Percentiles rank a stretch among this genome's conserved stretches.
Evolutionary conservation across 139 green algal genomes (phyloP).

Genomic region (Desmodesmus armatus): DNA sequence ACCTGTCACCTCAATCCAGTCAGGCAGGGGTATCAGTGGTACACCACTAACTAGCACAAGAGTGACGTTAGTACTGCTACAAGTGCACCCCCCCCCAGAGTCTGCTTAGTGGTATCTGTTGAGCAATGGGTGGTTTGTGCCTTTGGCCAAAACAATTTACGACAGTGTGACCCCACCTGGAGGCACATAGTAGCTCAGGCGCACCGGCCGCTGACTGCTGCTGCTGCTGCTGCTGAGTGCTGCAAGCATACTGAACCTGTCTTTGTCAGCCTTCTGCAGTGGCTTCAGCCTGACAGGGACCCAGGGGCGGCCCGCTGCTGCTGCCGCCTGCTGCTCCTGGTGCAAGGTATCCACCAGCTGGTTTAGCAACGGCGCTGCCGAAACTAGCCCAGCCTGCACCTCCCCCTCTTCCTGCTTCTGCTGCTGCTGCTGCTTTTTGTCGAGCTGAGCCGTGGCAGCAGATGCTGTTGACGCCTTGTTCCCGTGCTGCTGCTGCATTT

Average conservation of each 20-base stretch:
- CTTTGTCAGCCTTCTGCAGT: neutral
- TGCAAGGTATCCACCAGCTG: slow-evolving; percentile 8
- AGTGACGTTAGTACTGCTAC: too few species aligned
- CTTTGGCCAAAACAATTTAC: too few species aligned
- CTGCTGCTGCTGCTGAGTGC: slow-evolving; percentile 28
- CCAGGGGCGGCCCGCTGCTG: neutral
- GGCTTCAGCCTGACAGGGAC: slow-evolving; percentile 17
- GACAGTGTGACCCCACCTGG: too few species aligned
- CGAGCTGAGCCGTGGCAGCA: neutral
- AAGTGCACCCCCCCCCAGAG: too few species aligned
- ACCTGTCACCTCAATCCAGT: too few species aligned
- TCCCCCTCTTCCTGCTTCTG: neutral
- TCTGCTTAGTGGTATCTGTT: too few species aligned
- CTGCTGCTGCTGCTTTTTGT: slow-evolving; percentile 21
- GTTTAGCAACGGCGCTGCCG: slow-evolving; percentile 7
- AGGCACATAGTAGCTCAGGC: slow-evolving; percentile 14
- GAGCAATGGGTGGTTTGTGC: too few species aligned
- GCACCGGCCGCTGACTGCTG: neutral
- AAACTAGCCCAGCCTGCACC: neutral
- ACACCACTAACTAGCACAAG: too few species aligned
- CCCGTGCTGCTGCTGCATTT: too few species aligned
- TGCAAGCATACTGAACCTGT: neutral
- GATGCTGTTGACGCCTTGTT: neutral
- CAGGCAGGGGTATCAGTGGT: too few species aligned
- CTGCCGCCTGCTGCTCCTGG: too few species aligned